phyloP scores from a whole-genome alignment of 306 rosid genomes.

The Senna siamea region DNA sequence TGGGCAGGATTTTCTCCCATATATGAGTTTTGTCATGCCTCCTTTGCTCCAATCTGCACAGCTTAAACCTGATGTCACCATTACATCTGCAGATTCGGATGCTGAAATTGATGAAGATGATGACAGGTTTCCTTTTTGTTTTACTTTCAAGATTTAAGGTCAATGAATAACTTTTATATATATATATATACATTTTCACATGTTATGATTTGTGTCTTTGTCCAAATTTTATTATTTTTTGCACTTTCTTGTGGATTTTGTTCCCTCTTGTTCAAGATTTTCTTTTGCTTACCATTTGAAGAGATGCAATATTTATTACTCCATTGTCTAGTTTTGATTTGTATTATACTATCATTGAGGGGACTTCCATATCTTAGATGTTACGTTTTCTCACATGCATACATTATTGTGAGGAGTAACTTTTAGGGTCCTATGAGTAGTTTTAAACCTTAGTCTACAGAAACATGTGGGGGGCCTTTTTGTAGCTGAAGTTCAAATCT shows the following conservation, averaged over 20 bases:
- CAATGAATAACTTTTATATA: conserved; percentile 4
- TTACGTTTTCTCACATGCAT: background rate
- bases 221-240: conserved; percentile 34
- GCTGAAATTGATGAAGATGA: conserved; percentile 87
- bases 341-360: background rate
- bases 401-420: background rate
- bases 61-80: conserved; percentile 98
- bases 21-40: conserved; percentile 97
- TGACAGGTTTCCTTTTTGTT: conserved; percentile 69
- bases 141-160: conserved; percentile 17
- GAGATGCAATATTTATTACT: background rate
- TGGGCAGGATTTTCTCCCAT: conserved; percentile 98
- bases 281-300: conserved; percentile 7
- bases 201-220: conserved; percentile 14
- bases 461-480: background rate
- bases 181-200: conserved; percentile 13
- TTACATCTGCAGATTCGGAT: conserved; percentile 93
- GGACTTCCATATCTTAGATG: background rate
- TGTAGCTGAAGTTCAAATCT: conserved; percentile 1
- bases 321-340: conserved; percentile 16
- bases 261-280: conserved; percentile 19
- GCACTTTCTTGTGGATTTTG: conserved; percentile 14
- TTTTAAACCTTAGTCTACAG: conserved; percentile 11
- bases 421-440: background rate
- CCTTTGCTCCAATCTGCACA: conserved; percentile 96